A percentile compares a stretch with the other conserved stretches of the same genome.
Conservation (phyloP, 31 red algal species). For the Odonthalia washingtoniensis region DNA sequence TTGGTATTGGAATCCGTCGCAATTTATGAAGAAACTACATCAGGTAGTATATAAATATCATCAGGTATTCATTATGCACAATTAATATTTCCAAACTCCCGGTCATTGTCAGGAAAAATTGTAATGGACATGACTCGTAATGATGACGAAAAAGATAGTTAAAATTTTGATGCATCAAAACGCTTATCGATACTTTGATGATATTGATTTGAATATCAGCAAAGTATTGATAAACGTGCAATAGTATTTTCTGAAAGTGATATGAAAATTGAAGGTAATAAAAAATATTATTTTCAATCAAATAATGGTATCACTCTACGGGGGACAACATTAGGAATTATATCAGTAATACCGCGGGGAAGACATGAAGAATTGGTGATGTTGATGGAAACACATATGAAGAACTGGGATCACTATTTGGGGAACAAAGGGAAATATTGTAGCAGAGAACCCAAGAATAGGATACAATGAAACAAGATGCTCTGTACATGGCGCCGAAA, state of each 20-base stretch:
- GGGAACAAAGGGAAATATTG: too few relatives aligned
- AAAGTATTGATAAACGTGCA: slow-evolving; percentile 33
- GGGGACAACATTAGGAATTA: too few relatives aligned
- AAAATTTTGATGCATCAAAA: slow-evolving; percentile 52
- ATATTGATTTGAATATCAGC: slow-evolving; percentile 50
- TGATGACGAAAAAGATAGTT: slow-evolving; percentile 38
- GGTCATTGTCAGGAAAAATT: slow-evolving; percentile 45
- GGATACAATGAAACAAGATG: too few relatives aligned
- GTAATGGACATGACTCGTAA: slow-evolving; percentile 8
- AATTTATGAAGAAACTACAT: slow-evolving; percentile 17
- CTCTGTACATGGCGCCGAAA: too few relatives aligned
- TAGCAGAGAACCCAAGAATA: too few relatives aligned
- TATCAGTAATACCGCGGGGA: too few relatives aligned
- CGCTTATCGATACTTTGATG: slow-evolving; percentile 56
- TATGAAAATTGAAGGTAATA: slow-evolving; percentile 47
- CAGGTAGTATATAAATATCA: slow-evolving; percentile 10
- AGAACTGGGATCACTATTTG: too few relatives aligned
- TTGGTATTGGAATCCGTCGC: slow-evolving; percentile 39
- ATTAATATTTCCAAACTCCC: slow-evolving; percentile 45
- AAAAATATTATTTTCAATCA: slow-evolving; percentile 35
- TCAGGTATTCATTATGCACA: slow-evolving; percentile 35
- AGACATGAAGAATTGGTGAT: too few relatives aligned
- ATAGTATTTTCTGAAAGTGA: slow-evolving; percentile 50
- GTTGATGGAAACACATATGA: too few relatives aligned
- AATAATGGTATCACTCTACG: slow-evolving; percentile 33